Evolutionary conservation across 83 land plant genomes (phyloP).

Genomic region (Diphasiastrum complanatum): DNA sequence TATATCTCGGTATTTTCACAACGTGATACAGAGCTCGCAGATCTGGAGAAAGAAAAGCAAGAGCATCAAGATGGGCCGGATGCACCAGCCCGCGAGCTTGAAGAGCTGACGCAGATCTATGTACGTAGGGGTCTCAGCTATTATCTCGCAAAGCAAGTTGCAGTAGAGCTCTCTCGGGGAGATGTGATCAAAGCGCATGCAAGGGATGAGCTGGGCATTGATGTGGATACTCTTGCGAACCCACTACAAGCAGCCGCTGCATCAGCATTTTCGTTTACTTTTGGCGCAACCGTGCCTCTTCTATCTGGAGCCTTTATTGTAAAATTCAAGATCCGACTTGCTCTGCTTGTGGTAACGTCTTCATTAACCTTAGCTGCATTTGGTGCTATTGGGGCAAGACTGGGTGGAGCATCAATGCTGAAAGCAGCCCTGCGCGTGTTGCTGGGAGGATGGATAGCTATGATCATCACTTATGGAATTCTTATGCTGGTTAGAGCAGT

Average conservation of each 20-base stretch:
- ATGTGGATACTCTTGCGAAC: background rate
- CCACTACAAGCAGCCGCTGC: background rate
- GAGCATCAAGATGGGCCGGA: slow-evolving; percentile 14
- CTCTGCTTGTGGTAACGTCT: slow-evolving; percentile 12
- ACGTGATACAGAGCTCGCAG: slow-evolving; percentile 22
- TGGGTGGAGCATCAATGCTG: slow-evolving; percentile 19
- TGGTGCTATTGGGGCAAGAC: slow-evolving; percentile 24
- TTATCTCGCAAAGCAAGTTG: background rate
- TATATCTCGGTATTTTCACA: slow-evolving; percentile 26
- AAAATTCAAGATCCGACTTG: slow-evolving; percentile 4
- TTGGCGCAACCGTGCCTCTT: background rate
- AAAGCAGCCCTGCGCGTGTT: slow-evolving; percentile 18
- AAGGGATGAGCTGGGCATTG: slow-evolving; percentile 2
- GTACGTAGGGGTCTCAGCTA: slow-evolving; percentile 6
- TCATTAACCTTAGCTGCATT: slow-evolving; percentile 12
- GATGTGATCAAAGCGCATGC: background rate
- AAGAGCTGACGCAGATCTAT: slow-evolving; percentile 9
- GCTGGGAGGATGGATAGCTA: slow-evolving; percentile 25
- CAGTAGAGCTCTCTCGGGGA: background rate
- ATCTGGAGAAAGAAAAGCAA: background rate
- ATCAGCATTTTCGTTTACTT: background rate
- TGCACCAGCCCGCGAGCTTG: slow-evolving; percentile 15
- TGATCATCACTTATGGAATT: slow-evolving; percentile 20
- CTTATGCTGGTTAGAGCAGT: slow-evolving; percentile 19
- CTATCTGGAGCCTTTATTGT: slow-evolving; percentile 19